Percentiles rank a stretch among this genome's conserved stretches.
These are phyloP conservation scores for Lactifluus rugatus DNA, from an alignment of 768 basidiomycete genomes.

Conservation along the genomic window DNA sequence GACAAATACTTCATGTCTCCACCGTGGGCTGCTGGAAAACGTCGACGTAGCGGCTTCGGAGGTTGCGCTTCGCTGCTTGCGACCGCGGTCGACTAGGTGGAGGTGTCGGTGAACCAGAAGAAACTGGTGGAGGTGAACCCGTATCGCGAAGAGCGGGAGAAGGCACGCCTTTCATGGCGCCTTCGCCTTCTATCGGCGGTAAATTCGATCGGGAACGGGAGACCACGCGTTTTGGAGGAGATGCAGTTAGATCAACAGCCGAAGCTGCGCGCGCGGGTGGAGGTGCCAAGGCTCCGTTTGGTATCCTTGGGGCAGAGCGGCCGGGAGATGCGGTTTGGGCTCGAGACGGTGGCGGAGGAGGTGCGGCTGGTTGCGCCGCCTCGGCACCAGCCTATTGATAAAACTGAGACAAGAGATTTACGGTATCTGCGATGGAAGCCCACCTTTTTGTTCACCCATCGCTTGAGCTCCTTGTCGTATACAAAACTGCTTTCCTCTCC, in stretches of 20 bases:
- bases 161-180: conserved; percentile 26
- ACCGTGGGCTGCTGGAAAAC: conserved; percentile 53
- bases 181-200: conserved; percentile 35
- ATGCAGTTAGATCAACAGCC: conserved; percentile 48
- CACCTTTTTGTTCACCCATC: conserved; percentile 95
- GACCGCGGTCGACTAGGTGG: conserved; percentile 46
- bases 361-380: conserved; percentile 40
- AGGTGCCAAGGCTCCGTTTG: conserved; percentile 29
- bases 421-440: conserved; percentile 15
- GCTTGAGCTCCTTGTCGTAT: conserved; percentile 89
- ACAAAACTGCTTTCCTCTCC: conserved; percentile 87
- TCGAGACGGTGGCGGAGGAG: conserved; percentile 72
- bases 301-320: conserved; percentile 32
- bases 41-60: conserved; percentile 82
- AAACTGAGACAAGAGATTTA: neutral
- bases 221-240: conserved; percentile 42
- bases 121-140: conserved; percentile 29
- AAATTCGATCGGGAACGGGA: conserved; percentile 59
- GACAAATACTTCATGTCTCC: neutral
- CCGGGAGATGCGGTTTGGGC: conserved; percentile 82
- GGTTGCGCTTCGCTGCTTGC: conserved; percentile 60
- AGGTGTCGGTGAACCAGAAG: conserved; percentile 34
- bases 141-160: conserved; percentile 24
- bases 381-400: conserved; percentile 43
- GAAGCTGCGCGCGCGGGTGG: conserved; percentile 51